phyloP scores from a whole-genome alignment of 2,329 filamentous ascomycete genomes.

The Penicillium frequentans region DNA sequence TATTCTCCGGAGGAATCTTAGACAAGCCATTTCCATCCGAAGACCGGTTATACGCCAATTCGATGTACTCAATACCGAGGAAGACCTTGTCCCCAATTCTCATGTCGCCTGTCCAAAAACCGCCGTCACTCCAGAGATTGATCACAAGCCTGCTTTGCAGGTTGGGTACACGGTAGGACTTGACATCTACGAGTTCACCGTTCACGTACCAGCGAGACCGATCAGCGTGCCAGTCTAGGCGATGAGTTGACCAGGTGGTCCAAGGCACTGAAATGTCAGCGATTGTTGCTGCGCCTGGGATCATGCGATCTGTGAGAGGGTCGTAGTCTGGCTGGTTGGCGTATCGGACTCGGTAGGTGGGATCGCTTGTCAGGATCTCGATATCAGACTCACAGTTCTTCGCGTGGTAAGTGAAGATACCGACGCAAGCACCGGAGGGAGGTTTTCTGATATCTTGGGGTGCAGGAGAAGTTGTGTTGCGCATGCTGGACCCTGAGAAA shows the following conservation, averaged over 20 bases:
- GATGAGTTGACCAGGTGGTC: constrained; percentile 43
- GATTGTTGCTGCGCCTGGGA: constrained; percentile 34
- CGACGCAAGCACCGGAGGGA: constrained; percentile 49
- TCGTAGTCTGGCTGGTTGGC: constrained; percentile 47
- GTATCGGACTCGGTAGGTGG: constrained; percentile 43
- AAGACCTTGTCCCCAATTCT: constrained; percentile 35
- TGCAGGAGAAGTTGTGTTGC: not conserved
- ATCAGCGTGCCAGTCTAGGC: constrained; percentile 41
- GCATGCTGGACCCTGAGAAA: not conserved
- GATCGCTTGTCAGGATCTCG: constrained; percentile 53
- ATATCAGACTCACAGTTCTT: constrained; percentile 53
- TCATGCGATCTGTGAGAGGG: constrained; percentile 29
- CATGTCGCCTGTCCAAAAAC: constrained; percentile 44
- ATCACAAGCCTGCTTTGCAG: constrained; percentile 39
- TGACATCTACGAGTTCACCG: constrained; percentile 28
- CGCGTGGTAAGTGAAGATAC: constrained; percentile 53
- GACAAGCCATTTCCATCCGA: constrained; percentile 6
- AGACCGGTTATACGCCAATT: constrained; percentile 41
- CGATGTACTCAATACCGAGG: constrained; percentile 44
- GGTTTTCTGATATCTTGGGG: constrained; percentile 26
- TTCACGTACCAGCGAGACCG: constrained; percentile 42
- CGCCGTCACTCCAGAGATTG: constrained; percentile 47
- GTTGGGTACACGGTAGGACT: constrained; percentile 37
- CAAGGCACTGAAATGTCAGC: constrained; percentile 35
- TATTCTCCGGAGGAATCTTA: constrained; percentile 6